phyloP scores from a whole-genome alignment of 2,329 filamentous ascomycete species.

The Aureobasidium mangrovei region DNA sequence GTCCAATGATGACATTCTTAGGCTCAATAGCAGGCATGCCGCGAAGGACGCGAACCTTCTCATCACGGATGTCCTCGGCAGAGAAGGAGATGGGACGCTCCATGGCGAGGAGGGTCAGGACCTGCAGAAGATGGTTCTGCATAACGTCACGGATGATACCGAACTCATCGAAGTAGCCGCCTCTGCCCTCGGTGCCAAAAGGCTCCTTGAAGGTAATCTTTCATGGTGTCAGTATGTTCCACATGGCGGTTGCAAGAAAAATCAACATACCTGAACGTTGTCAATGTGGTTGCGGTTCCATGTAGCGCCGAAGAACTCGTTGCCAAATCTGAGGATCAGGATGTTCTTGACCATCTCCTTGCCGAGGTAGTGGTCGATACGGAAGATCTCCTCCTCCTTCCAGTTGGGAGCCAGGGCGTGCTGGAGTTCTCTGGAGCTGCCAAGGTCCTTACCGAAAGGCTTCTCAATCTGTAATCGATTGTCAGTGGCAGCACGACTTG shows the following conservation, averaged over 20 bases:
- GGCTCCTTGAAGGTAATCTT: slow-evolving; percentile 98
- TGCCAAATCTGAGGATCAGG: slow-evolving; percentile 92
- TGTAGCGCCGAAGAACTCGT: slow-evolving; percentile 95
- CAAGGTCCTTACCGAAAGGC: slow-evolving; percentile 95
- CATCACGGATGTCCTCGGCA: slow-evolving; percentile 93
- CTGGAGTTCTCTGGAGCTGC: slow-evolving; percentile 87
- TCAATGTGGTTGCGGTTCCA: slow-evolving; percentile 99
- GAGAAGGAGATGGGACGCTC: slow-evolving; percentile 98
- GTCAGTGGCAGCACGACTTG: slow-evolving; percentile 10
- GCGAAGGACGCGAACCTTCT: slow-evolving; percentile 93
- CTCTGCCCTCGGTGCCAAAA: slow-evolving; percentile 94
- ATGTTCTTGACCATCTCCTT: slow-evolving; percentile 99
- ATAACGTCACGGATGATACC: slow-evolving; percentile 99
- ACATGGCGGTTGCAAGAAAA: not conserved
- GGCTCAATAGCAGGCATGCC: slow-evolving; percentile 92
- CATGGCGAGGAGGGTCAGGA: slow-evolving; percentile 93
- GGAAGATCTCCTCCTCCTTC: slow-evolving; percentile 98
- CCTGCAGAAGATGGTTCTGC: slow-evolving; percentile 98
- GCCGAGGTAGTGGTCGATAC: slow-evolving; percentile 97
- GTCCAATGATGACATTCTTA: slow-evolving; percentile 99
- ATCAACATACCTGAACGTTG: slow-evolving; percentile 64
- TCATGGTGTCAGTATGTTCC: not conserved
- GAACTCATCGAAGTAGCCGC: slow-evolving; percentile 98
- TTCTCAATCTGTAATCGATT: slow-evolving; percentile 70
- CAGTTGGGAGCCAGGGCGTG: slow-evolving; percentile 93